A percentile compares a stretch with the other conserved stretches of the same genome.
Evolutionary conservation across 805 yeast species (phyloP).

Genomic region (Yamadazyma ubonensis): DNA sequence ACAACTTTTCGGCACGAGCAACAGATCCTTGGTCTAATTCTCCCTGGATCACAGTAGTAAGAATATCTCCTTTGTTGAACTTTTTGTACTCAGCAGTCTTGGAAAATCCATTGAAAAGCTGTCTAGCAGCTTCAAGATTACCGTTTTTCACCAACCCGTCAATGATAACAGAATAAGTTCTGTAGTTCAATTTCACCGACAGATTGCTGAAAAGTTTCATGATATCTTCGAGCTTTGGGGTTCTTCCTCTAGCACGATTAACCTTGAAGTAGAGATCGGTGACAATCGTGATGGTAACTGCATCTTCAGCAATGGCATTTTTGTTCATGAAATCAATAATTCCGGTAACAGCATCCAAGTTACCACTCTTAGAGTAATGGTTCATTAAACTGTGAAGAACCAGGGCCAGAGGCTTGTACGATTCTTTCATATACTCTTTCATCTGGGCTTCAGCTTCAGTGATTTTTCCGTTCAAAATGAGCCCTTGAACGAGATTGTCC

Average conservation of each 20-base stretch:
- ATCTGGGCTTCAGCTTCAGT: slow-evolving; percentile 46
- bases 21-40: slow-evolving; percentile 44
- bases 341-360: slow-evolving; percentile 49
- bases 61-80: slow-evolving; percentile 32
- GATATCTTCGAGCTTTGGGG: slow-evolving; percentile 40
- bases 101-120: slow-evolving; percentile 35
- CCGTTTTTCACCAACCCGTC: slow-evolving; percentile 51
- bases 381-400: slow-evolving; percentile 55
- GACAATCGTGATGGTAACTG: slow-evolving; percentile 61
- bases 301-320: slow-evolving; percentile 49
- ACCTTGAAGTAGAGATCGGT: slow-evolving; percentile 53
- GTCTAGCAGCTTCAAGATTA: slow-evolving; percentile 53
- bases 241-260: slow-evolving; percentile 41
- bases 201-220: slow-evolving; percentile 40
- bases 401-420: slow-evolving; percentile 44
- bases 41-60: slow-evolving; percentile 48
- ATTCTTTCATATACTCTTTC: slow-evolving; percentile 31
- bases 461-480: slow-evolving; percentile 39
- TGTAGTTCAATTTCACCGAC: slow-evolving; percentile 34
- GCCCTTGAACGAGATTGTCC: slow-evolving; percentile 47
- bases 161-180: slow-evolving; percentile 52
- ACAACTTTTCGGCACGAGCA: slow-evolving; percentile 29
- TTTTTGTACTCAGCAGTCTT: slow-evolving; percentile 19
- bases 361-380: slow-evolving; percentile 37
- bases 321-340: slow-evolving; percentile 45